Evolutionary conservation across 805 yeast species (phyloP), one percentile per base, ranked within the genome.

Genomic region (Kazachstania taianensis): DNA sequence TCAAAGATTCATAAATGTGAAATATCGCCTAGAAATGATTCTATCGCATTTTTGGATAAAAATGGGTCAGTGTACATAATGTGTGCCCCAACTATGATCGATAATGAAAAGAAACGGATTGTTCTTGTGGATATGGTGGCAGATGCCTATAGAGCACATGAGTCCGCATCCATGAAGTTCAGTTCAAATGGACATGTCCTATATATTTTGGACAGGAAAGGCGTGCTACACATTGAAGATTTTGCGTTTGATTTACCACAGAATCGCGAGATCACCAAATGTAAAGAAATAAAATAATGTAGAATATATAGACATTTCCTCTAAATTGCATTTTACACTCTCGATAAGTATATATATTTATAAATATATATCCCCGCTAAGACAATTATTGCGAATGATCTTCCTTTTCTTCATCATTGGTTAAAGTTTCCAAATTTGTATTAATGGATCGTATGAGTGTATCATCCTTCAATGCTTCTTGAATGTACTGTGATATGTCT

Each of bases 221-320:
- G 96, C 0, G 57, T 74, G 1, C 61, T 86, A 31, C 77, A 78
- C 42, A 72, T 86, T 22, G 83, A 81, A 46, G 96, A 87, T 59
- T 87, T 86, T 60, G 81, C 92, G 10, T 87, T 85, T 36, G 95
- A 94, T 2, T 58, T 78, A 16, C 92, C 92, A 9, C 78, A 75
- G 43, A 76, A 74, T 45, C 69, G 68, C 17, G 79, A 75, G 13
- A 78, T 80, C 6, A 70, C 81, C 3, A 72, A 79, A 52, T 75
- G 82, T 59, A 78, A 78, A 52, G 70, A 75, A 28, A 60, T 75
- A 4, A 2, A 30, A 17, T 30, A 31, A 23, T 7, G 17, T 20
- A 20, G 15, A 12, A 26, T 26, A 26, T 26, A 26, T 26, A 13
- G 8, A 28, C 13, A 38, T 15, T 9, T 36, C 8, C 3, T n/a